These are phyloP conservation scores for Phlebiopsis flavidoalba DNA, from an alignment of 768 basidiomycete species.

Conservation along the genomic window DNA sequence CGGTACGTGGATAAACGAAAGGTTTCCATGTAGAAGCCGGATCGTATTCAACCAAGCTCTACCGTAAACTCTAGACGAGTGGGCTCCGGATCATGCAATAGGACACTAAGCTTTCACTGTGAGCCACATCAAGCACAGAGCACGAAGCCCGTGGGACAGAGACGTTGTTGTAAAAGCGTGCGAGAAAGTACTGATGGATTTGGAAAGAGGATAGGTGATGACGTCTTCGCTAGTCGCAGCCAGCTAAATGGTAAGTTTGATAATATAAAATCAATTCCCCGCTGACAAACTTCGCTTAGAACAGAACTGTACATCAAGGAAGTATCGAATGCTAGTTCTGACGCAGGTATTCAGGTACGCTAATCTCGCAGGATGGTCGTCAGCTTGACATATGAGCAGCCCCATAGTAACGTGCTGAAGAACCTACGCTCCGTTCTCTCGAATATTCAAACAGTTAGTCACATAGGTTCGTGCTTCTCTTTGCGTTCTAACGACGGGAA, in stretches of 20 bases:
- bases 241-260: conserved; percentile 1
- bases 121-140: not conserved
- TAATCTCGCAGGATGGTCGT: not conserved
- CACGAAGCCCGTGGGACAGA: not conserved
- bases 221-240: not conserved
- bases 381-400: not conserved
- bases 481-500: not conserved
- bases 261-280: no score
- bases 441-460: conserved; percentile 5
- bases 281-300: not conserved
- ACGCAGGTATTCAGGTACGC: not conserved
- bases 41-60: conserved; percentile 19
- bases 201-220: not conserved
- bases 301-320: not conserved
- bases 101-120: no score
- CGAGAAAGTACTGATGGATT: not conserved
- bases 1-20: no score
- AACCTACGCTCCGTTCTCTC: not conserved
- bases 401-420: conserved; percentile 3
- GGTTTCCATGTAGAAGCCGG: no score
- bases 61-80: not conserved
- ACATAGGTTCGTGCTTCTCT: not conserved
- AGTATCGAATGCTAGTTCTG: not conserved
- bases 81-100: no score
- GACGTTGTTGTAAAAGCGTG: conserved; percentile 1